Percentiles rank a stretch among this genome's conserved stretches.
These are phyloP conservation scores for Carex scoparia DNA, from an alignment of 176 grass and related monocot species.

Conservation along the genomic window DNA sequence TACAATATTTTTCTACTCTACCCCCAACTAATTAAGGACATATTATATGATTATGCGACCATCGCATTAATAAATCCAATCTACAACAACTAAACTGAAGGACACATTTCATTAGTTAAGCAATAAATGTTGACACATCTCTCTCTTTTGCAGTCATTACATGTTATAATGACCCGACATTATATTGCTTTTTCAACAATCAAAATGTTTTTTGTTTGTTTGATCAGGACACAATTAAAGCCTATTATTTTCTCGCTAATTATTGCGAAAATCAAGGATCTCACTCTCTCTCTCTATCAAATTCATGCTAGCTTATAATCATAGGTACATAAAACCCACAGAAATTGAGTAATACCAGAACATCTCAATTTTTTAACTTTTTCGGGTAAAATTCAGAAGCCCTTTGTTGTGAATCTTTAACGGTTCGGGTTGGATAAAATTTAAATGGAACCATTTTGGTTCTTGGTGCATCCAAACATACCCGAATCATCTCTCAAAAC, in stretches of 20 bases:
- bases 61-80: neutral
- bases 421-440: neutral
- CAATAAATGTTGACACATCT: neutral
- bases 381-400: too few species aligned
- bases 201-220: neutral
- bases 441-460: neutral
- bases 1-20: neutral
- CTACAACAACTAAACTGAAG: neutral
- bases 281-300: neutral
- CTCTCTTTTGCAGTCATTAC: neutral
- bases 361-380: neutral
- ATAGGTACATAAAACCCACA: neutral
- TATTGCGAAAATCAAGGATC: neutral
- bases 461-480: too few species aligned
- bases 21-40: neutral
- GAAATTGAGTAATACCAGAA: neutral
- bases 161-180: neutral
- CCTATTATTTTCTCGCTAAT: neutral
- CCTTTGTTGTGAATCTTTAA: neutral
- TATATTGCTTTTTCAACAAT: neutral
- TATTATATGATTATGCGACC: neutral
- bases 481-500: too few species aligned
- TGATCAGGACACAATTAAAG: neutral
- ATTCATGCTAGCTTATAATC: neutral
- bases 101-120: neutral